phyloP scores from a whole-genome alignment of 805 yeast genomes.

The Zygosaccharomyces lentus region DNA sequence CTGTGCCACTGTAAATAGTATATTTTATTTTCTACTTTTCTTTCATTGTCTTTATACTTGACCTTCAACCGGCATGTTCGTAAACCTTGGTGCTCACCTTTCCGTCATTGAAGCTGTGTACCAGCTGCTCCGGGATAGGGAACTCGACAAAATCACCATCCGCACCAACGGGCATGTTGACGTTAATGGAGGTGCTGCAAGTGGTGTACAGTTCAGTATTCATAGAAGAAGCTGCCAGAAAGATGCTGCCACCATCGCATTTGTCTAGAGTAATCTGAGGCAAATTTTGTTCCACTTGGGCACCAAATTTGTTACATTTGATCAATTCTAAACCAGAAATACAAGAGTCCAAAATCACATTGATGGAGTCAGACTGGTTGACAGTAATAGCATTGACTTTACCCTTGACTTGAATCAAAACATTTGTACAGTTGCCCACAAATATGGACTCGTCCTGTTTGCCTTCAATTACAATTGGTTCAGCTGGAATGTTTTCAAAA shows the following conservation, averaged over 20 bases:
- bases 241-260: constrained; percentile 79
- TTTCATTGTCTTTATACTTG: neutral
- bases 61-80: constrained; percentile 66
- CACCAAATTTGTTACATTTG: constrained; percentile 72
- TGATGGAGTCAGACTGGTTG: constrained; percentile 66
- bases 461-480: constrained; percentile 62
- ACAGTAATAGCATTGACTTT: constrained; percentile 86
- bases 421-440: constrained; percentile 72
- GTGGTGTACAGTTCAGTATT: constrained; percentile 78
- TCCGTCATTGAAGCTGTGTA: constrained; percentile 62
- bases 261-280: constrained; percentile 88
- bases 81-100: constrained; percentile 66
- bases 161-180: constrained; percentile 72
- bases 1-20: constrained; percentile 16
- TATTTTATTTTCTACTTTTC: neutral
- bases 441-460: constrained; percentile 85
- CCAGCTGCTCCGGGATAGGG: constrained; percentile 89
- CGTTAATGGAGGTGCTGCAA: constrained; percentile 77
- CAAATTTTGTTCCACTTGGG: constrained; percentile 77
- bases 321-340: constrained; percentile 86
- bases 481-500: constrained; percentile 51
- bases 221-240: constrained; percentile 67
- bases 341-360: constrained; percentile 75
- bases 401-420: constrained; percentile 79
- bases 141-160: constrained; percentile 72